phyloP scores from a whole-genome alignment of 202 grass and related monocot genomes.

The Digitaria exilis region DNA sequence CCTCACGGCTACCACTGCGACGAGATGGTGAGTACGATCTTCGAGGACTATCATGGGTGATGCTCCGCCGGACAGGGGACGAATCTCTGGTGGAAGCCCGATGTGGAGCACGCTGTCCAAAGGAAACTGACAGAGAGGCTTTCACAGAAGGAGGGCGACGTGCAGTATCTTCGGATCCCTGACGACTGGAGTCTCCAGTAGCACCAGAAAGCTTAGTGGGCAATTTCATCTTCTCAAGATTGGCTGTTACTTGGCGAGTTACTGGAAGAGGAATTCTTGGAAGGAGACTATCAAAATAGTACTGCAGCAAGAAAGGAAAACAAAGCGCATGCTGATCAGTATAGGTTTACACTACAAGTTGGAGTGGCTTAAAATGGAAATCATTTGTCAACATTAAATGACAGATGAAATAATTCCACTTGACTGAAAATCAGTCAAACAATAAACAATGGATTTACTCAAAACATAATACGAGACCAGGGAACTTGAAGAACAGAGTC shows the following conservation, averaged over 20 bases:
- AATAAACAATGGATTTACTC: neutral
- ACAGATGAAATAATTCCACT: neutral
- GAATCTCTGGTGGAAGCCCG: conserved; percentile 87
- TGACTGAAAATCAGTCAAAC: conserved; percentile 7
- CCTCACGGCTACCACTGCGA: conserved; percentile 41
- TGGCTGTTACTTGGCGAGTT: conserved; percentile 67
- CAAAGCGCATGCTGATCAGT: conserved; percentile 2
- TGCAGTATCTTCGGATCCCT: conserved; percentile 83
- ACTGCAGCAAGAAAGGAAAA: conserved; percentile 57
- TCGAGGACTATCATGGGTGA: conserved; percentile 41
- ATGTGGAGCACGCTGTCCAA: conserved; percentile 91
- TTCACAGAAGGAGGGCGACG: conserved; percentile 94
- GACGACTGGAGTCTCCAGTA: conserved; percentile 80
- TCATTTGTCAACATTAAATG: neutral
- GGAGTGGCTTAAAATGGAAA: neutral
- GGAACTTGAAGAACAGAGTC: neutral
- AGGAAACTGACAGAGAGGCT: conserved; percentile 91
- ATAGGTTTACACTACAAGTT: neutral
- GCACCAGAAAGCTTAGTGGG: conserved; percentile 78
- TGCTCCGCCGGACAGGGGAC: conserved; percentile 69
- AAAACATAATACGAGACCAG: neutral
- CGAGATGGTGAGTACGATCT: conserved; percentile 46
- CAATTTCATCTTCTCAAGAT: conserved; percentile 88
- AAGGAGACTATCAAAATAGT: conserved; percentile 92
- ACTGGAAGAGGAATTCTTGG: conserved; percentile 85